Evolutionary conservation across 2,329 filamentous ascomycete genomes (phyloP), one percentile per base, ranked within the genome.

Genomic region (Penicillium sp.): DNA sequence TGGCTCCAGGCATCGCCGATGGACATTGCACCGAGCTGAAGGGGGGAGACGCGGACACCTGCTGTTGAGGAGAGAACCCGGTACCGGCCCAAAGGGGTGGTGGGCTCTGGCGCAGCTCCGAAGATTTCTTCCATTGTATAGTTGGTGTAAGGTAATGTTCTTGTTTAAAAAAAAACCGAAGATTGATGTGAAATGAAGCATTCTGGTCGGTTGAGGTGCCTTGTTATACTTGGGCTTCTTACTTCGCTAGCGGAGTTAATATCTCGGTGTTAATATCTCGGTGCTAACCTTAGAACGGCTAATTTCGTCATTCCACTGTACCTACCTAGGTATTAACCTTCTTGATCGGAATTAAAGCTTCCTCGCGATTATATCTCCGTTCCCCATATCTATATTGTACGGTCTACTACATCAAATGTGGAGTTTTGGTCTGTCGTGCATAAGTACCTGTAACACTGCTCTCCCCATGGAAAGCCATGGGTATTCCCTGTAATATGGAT

Each of bases 61-160:
- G 88, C 87, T 0, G 80, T 83, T 10, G 87, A 85, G 1, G 87
- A 83, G 13, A 90, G 80, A 44, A 90, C 72, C 7, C 87, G 84
- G 64, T 89, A 88, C 51, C 84, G 81, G 57, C 79, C 85, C 61
- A 90, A 73, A 53, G 84, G 81, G 55, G 85, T 86, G 70, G 82
- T 79, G 26, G 85, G 80, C 4, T 79, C 72, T 4, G 81, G 76
- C 6, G 81, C 77, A 18, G 76, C 75, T 16, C 32, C 45, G 59
- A 73, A 74, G 42, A 73, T 4, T 13, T 63, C 40, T 3, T 62
- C 37, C 69, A 72, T 72, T 59, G 18, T 67, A 46, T n/a, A 16
- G n/a, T n/a, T n/a, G 22, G 14, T 20, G 2, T 22, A 24, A 6
- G n/a, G 16, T 46, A 6, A 22, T 55, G n/a, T 29, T 51, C 9